Conservation (phyloP, 768 basidiomycete genomes). For the Kwoniella europaea region DNA sequence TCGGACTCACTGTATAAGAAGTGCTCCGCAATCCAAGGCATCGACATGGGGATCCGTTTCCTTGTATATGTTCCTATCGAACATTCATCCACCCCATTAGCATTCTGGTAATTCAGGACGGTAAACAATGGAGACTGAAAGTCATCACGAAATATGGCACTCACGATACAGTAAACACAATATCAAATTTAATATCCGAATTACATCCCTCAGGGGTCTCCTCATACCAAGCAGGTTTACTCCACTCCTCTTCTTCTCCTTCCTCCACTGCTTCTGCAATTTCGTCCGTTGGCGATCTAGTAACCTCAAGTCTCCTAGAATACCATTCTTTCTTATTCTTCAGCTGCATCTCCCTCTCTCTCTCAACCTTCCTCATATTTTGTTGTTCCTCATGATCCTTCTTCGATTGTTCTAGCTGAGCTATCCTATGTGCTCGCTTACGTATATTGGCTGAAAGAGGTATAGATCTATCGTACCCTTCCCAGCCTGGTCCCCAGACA, state of each 20-base stretch:
- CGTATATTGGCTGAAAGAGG: slow-evolving; percentile 52
- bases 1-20: slow-evolving; percentile 54
- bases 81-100: neutral
- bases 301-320: slow-evolving; percentile 25
- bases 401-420: slow-evolving; percentile 35
- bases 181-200: slow-evolving; percentile 30
- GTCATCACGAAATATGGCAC: slow-evolving; percentile 14
- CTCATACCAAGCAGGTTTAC: slow-evolving; percentile 20
- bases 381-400: slow-evolving; percentile 9
- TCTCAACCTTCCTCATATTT: slow-evolving; percentile 4
- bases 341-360: slow-evolving; percentile 19
- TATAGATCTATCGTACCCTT: slow-evolving; percentile 47
- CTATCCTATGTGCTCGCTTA: slow-evolving; percentile 35
- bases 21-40: slow-evolving; percentile 50
- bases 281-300: slow-evolving; percentile 15
- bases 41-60: slow-evolving; percentile 51
- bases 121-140: neutral
- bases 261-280: slow-evolving; percentile 2
- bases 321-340: slow-evolving; percentile 23
- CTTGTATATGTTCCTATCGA: slow-evolving; percentile 56
- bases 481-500: slow-evolving; percentile 59
- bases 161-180: slow-evolving; percentile 57
- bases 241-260: slow-evolving; percentile 16
- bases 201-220: slow-evolving; percentile 30
- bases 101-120: no score